Evolutionary conservation across 495 filamentous ascomycete species (phyloP), one percentile per base, ranked within the genome.

Genomic region (Clavariopsis aquatica): DNA sequence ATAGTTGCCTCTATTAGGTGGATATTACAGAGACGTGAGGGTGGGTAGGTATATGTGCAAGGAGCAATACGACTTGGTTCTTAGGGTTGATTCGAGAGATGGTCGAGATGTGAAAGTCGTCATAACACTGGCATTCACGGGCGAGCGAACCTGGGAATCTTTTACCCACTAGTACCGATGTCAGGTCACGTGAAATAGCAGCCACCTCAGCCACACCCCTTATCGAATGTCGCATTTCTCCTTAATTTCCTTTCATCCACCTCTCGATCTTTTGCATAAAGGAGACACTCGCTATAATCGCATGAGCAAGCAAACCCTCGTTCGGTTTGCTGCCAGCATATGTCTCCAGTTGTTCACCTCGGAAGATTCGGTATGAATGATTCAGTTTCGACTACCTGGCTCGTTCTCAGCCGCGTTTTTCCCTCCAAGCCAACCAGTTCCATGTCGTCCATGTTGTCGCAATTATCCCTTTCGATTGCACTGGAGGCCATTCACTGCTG

Each of bases 181-280:
- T 10, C 51, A 1, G 15, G 51, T 53, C 51, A 53, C 51, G 51
- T 53, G 51, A 31, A 53, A 4, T 13, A 19, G 26, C 24, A 23
- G 5, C n/a, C 47, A 23, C 51, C 8, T 19, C 45, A 27, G 58
- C 46, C 58, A 29, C 15, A 19, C 38, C n/a, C 58, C 46, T 41
- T 20, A 52, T 52, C 57, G 24, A 24, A 2, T 29, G 15, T 23
- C 47, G 6, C 26, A 10, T 17, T 52, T 9, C 29, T 52, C 58
- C 43, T 41, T 36, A 45, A 55, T 45, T 56, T 46, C 27, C 17
- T 31, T 19, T 27, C 51, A n/a, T 43, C 5, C 49, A 23, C 49
- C n/a, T 26, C 26, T 26, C 41, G 29, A 36, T 34, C 49, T 43
- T 24, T 20, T 41, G 60, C 61, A 64, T 57, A 64, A 64, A 64